Conservation (phyloP, 306 rosid genomes). For the Mucuna pruriens region DNA sequence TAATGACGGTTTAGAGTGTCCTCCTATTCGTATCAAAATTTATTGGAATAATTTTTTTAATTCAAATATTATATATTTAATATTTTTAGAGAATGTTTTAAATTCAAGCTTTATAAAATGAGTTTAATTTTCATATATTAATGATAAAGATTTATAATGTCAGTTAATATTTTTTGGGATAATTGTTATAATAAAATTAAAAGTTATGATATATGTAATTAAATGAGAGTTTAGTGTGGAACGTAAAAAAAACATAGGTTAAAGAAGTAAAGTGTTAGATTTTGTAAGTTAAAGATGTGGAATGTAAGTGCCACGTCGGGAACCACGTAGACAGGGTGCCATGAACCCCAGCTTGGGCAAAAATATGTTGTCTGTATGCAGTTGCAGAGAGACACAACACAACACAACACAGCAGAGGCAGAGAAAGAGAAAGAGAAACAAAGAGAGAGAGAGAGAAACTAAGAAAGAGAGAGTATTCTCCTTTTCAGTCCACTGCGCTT, state of each 20-base stretch:
- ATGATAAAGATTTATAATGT: no score
- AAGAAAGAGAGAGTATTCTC: conserved; percentile 39
- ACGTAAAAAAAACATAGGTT: neutral
- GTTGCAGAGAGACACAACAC: conserved; percentile 31
- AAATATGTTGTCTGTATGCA: conserved; percentile 37
- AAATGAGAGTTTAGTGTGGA: no score
- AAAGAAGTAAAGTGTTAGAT: neutral
- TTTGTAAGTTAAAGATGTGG: neutral
- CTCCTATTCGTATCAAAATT: no score
- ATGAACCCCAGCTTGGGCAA: conserved; percentile 21
- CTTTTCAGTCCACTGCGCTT: conserved; percentile 65
- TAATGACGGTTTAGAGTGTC: no score
- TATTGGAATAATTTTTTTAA: no score
- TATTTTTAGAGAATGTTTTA: no score
- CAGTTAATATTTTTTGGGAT: no score
- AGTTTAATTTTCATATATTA: no score
- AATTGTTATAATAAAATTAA: no score
- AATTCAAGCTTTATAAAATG: no score
- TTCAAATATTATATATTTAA: no score
- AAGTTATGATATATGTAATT: no score
- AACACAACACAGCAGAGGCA: neutral
- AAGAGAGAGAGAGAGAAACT: conserved; percentile 28
- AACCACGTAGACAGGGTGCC: conserved; percentile 35
- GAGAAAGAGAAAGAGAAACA: conserved; percentile 17
- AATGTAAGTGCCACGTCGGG: conserved; percentile 26